Evolutionary conservation across 495 filamentous ascomycete genomes (phyloP), one percentile per base, ranked within the genome.

Genomic region (Friedmanniomyces endolithicus): DNA sequence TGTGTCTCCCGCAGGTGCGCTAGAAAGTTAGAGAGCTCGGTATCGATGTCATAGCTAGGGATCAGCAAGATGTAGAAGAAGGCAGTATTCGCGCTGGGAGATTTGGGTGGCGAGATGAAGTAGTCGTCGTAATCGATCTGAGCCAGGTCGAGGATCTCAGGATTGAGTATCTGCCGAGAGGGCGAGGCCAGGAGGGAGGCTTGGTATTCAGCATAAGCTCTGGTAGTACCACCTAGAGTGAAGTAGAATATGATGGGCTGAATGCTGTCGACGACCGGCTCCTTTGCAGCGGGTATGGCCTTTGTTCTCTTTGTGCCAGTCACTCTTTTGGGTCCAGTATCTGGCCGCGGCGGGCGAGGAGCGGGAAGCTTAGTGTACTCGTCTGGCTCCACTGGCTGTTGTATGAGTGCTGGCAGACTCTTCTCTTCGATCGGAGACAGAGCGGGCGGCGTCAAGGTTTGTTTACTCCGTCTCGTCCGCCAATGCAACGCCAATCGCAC

Each of bases 11-110:
- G 74, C 12, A 97, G 68, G 67, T 96, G 87, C 48, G 81, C 77
- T 14, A 96, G 69, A 65, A 96, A 87, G 17, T 75, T 85, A 65
- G 86, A 81, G 57, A 92, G 78, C 16, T 90, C 79, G 25, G 85
- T 90, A 62, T 95, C 89, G 56, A 95, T 94, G 64, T 96, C 89
- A 69, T 95, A 97, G 33, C 82, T 85, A 1, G 90, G 92, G 12
- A 94, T 63, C 46, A 96, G 65, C 24, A 96, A 65, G 31, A 94
- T 74, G 65, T 96, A 97, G 50, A 96, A 81, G 63, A 84, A 81
- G 62, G 82, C 34, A 65, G 68, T 52, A 78, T 83, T 19, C 2
- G 31, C 1, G 2, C n/a, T 25, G 2, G 78, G 71, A 2, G 65
- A 45, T 69, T 71, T 29, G 68, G 79, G 52, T 2, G 70, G 67